These are phyloP conservation scores for Aspergillus novofumigatus DNA, from an alignment of 2,329 filamentous ascomycete genomes.

Conservation along the genomic window DNA sequence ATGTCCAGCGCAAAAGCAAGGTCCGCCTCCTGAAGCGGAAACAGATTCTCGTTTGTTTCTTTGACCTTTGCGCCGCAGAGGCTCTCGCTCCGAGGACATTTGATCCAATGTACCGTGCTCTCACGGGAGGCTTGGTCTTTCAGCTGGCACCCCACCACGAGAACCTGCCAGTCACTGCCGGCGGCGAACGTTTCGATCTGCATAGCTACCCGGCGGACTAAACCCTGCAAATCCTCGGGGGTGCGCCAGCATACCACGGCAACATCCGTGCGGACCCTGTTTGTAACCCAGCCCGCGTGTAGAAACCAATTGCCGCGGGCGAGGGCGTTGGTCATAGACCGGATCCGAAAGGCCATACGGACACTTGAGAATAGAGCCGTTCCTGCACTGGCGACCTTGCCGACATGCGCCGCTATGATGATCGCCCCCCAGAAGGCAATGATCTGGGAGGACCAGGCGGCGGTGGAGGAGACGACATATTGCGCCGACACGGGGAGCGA, in stretches of 20 bases:
- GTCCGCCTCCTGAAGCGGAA: background rate
- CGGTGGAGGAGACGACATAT: conserved; percentile 1
- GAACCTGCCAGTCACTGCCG: background rate
- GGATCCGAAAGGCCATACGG: background rate
- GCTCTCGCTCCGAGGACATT: background rate
- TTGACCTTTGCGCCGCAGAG: conserved; percentile 2
- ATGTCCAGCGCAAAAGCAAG: background rate
- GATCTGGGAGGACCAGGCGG: conserved; percentile 2
- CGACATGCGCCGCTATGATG: conserved; percentile 1
- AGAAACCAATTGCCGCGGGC: background rate
- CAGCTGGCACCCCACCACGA: background rate
- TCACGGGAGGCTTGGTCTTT: background rate
- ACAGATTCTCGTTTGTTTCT: background rate
- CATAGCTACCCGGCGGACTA: background rate
- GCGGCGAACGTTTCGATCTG: background rate
- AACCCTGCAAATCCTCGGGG: background rate
- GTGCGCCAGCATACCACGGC: background rate
- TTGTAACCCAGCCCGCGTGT: background rate
- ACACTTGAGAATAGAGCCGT: background rate
- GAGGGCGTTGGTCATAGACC: background rate
- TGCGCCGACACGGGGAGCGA: background rate
- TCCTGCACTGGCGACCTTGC: background rate
- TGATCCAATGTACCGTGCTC: background rate
- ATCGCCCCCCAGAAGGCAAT: conserved; percentile 4
- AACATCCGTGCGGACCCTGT: background rate